Conservation (phyloP, 768 basidiomycete genomes). For the Saitozyma podzolica region DNA sequence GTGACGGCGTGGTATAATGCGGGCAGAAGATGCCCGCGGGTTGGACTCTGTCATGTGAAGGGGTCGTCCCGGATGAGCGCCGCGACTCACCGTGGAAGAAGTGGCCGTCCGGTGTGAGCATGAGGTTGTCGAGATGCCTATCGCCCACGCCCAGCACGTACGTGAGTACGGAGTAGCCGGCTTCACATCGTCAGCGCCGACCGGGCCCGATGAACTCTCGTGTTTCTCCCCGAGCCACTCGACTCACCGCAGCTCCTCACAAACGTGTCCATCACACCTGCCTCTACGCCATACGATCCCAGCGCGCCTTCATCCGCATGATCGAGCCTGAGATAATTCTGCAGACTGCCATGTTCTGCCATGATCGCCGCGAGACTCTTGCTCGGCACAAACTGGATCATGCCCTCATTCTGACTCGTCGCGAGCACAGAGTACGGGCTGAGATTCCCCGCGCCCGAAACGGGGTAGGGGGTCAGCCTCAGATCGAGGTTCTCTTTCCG, state of each 20-base stretch:
- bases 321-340: slow-evolving; percentile 81
- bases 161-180: slow-evolving; percentile 96
- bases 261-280: slow-evolving; percentile 91
- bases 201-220: slow-evolving; percentile 4
- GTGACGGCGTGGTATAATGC: too few relatives aligned
- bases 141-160: slow-evolving; percentile 96
- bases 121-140: slow-evolving; percentile 90
- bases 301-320: slow-evolving; percentile 93
- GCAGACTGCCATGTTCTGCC: slow-evolving; percentile 67
- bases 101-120: slow-evolving; percentile 90
- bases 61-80: neutral
- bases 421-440: slow-evolving; percentile 81
- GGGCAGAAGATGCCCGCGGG: too few relatives aligned
- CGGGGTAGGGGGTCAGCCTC: slow-evolving; percentile 67
- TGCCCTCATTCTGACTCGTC: slow-evolving; percentile 86
- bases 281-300: slow-evolving; percentile 92
- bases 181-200: slow-evolving; percentile 54
- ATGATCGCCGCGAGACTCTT: slow-evolving; percentile 94
- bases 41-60: neutral
- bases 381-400: slow-evolving; percentile 94
- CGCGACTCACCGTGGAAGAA: slow-evolving; percentile 82
- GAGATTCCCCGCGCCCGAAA: neutral
- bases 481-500: slow-evolving; percentile 94
- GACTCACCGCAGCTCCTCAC: slow-evolving; percentile 88
- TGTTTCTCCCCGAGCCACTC: slow-evolving; percentile 4